phyloP scores from a whole-genome alignment of 78 protist species.

The Dictyostelium brefeldianum region DNA sequence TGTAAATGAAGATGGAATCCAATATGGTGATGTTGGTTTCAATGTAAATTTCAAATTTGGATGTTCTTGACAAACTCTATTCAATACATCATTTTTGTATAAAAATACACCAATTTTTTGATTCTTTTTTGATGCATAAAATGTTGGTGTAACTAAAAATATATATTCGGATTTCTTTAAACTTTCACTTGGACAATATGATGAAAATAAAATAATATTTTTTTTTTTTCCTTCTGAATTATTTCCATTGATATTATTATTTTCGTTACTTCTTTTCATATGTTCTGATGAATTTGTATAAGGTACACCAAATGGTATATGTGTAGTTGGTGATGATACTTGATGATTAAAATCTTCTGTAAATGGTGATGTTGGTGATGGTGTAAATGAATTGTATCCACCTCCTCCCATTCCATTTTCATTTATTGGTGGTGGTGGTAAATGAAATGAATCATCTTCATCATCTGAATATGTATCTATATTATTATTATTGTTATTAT shows the following conservation, averaged over 20 bases:
- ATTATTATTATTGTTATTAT: no score
- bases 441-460: no score
- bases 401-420: no score
- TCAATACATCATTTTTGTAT: not conserved
- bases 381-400: not conserved
- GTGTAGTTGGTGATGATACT: not conserved
- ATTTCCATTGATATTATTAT: not conserved
- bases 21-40: conserved; percentile 47
- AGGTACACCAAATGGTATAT: not conserved
- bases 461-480: no score
- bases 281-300: not conserved
- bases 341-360: not conserved
- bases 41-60: conserved; percentile 33
- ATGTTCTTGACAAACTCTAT: conserved; percentile 12
- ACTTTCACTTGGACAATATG: not conserved
- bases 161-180: conserved; percentile 2
- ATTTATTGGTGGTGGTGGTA: no score
- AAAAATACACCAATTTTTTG: conserved; percentile 72
- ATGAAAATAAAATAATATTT: not conserved
- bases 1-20: conserved; percentile 61
- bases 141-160: conserved; percentile 57
- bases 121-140: conserved; percentile 68
- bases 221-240: not conserved
- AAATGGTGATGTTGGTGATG: conserved; percentile 2
- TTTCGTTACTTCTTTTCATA: not conserved